Base-by-base conservation (phyloP, 2,329 filamentous ascomycete species). In the Rhytidhysteron rufulum region DNA sequence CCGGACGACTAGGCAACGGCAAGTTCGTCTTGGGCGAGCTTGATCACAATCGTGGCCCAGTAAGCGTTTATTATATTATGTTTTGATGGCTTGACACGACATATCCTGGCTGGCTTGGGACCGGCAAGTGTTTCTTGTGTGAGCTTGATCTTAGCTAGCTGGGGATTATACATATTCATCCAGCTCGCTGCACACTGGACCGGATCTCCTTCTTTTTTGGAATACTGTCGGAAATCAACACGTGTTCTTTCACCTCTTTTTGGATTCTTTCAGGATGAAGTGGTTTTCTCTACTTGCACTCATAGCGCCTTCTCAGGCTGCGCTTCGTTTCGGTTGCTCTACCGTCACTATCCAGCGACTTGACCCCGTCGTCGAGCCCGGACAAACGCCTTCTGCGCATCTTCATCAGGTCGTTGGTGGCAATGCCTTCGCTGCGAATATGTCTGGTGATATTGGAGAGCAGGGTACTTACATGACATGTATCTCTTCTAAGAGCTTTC, bases 361-460 rank as follows among this genome's bases (percentile, higher is more conserved):
- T 7, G 47, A 50, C 31, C 47, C 47, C 15, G 37, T 50, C 25
- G 47, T 50, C 7, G 41, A 50, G 32, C 47, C 47, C 18, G 47
- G 47, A 4, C 20, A 39, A 9, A 34, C 43, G 18, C 47, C 47
- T n/a, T 50, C 48, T 5, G 18, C 38, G 2, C 48, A 51, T 25
- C 33, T 51, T 4, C 44, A 51, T 29, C 45, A 48, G 20, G 41
- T 53, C 10, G 49, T 47, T 19, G 49, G 48, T 11, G 44, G 48
- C n/a, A 50, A 49, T 37, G 50, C 43, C 2, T 51, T 53, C 41
- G 45, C 46, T 24, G 42, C 44, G 10, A 47, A 38, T 3, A 55
- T 55, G 42, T 34, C 19, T 4, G 48, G 46, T 5, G 51, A 58
- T 18, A 51, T 58, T 40, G 53, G 53, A 19, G 52, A 53, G 32